These are phyloP conservation scores for Alternaria panax DNA, from an alignment of 2,329 filamentous ascomycete genomes.

Conservation along the genomic window DNA sequence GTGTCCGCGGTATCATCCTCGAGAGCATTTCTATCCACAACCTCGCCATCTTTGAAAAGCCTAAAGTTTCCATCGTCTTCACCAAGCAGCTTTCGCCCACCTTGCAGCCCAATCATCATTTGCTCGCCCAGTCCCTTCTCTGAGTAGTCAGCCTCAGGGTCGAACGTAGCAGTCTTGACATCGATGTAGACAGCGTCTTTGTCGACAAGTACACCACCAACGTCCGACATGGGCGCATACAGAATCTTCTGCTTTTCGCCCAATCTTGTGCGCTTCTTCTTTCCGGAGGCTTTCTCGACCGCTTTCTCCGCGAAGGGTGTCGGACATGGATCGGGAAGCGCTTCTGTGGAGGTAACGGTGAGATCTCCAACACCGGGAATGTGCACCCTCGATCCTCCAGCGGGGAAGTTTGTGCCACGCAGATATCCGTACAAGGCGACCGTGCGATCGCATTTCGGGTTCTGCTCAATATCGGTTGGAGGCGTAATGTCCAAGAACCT, in stretches of 20 bases:
- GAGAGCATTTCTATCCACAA: conserved; percentile 62
- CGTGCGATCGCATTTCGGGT: conserved; percentile 88
- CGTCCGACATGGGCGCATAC: conserved; percentile 97
- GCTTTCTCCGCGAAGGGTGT: conserved; percentile 91
- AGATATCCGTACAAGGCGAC: conserved; percentile 93
- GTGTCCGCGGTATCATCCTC: conserved; percentile 64
- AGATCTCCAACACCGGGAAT: conserved; percentile 92
- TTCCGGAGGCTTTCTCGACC: conserved; percentile 82
- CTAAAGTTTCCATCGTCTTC: conserved; percentile 83
- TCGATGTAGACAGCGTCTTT: conserved; percentile 95
- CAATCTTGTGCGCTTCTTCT: conserved; percentile 77
- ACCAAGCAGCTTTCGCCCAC: conserved; percentile 80
- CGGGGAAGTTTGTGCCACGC: conserved; percentile 90
- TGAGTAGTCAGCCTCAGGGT: conserved; percentile 66
- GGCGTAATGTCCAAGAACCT: conserved; percentile 95
- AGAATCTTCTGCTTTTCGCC: conserved; percentile 97
- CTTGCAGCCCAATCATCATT: conserved; percentile 88
- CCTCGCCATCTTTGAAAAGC: conserved; percentile 80
- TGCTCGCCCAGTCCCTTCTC: conserved; percentile 94
- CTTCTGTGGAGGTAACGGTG: conserved; percentile 81
- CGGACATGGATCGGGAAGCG: conserved; percentile 91
- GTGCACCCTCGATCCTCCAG: conserved; percentile 85
- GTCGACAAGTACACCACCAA: conserved; percentile 93
- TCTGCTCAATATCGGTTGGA: conserved; percentile 86
- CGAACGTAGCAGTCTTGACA: conserved; percentile 75